phyloP scores from a whole-genome alignment of 2,329 filamentous ascomycete species.

The Ophiostoma pallidulum region DNA sequence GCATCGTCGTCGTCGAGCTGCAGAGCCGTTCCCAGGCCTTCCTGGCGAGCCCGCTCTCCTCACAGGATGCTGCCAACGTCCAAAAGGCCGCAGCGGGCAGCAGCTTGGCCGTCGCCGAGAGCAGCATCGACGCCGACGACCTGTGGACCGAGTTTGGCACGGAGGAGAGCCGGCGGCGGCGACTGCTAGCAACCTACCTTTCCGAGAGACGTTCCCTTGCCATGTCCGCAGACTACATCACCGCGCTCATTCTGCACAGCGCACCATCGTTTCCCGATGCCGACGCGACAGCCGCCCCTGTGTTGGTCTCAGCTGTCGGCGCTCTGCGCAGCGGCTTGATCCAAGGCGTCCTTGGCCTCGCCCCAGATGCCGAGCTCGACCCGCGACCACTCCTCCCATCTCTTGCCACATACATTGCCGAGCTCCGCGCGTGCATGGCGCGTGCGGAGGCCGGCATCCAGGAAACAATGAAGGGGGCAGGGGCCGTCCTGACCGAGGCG shows the following conservation, averaged over 20 bases:
- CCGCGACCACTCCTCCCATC: conserved; percentile 33
- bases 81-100: conserved; percentile 62
- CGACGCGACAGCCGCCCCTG: neutral
- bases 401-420: conserved; percentile 38
- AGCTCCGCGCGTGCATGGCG: conserved; percentile 39
- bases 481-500: conserved; percentile 38
- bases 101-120: conserved; percentile 3
- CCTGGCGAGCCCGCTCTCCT: conserved; percentile 61
- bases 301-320: neutral
- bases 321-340: conserved; percentile 10
- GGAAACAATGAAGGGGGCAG: conserved; percentile 41
- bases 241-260: conserved; percentile 39
- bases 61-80: conserved; percentile 67
- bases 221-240: conserved; percentile 50
- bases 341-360: conserved; percentile 3
- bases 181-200: conserved; percentile 63
- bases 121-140: conserved; percentile 43
- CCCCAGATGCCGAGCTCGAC: conserved; percentile 4
- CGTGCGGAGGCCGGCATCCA: conserved; percentile 39
- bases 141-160: conserved; percentile 53
- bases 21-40: conserved; percentile 69
- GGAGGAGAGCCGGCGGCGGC: conserved; percentile 50
- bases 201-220: conserved; percentile 60
- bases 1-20: conserved; percentile 73
- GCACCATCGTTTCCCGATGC: conserved; percentile 14